Conservation (phyloP, 192 early-diverging fungal species). For the Glomus cerebriforme region DNA sequence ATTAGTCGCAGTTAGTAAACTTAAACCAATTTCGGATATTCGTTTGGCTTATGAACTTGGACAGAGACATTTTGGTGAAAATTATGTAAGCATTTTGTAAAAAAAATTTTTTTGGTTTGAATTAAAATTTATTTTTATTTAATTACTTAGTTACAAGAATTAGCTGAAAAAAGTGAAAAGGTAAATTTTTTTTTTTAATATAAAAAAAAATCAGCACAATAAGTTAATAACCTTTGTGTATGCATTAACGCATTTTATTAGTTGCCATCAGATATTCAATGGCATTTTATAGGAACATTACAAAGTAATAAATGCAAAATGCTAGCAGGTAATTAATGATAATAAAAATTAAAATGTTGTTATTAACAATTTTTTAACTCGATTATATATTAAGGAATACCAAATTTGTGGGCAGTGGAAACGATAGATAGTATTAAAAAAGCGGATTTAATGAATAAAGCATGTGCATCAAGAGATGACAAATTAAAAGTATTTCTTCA, state of each 20-base stretch:
- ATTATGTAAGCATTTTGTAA: slow-evolving; percentile 66
- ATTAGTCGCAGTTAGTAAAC: slow-evolving; percentile 94
- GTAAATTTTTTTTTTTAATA: slow-evolving; percentile 41
- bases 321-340: slow-evolving; percentile 59
- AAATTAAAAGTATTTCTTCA: slow-evolving; percentile 87
- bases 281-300: slow-evolving; percentile 97
- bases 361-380: background rate
- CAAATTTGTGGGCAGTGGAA: slow-evolving; percentile 91
- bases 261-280: slow-evolving; percentile 87
- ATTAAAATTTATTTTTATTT: background rate
- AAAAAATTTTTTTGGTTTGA: slow-evolving; percentile 37
- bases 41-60: slow-evolving; percentile 74
- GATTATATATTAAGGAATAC: slow-evolving; percentile 51
- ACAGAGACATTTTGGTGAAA: slow-evolving; percentile 97
- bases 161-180: slow-evolving; percentile 81
- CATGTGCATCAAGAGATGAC: slow-evolving; percentile 55
- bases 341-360: background rate
- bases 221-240: slow-evolving; percentile 3
- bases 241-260: no score
- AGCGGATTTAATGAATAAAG: slow-evolving; percentile 80
- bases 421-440: slow-evolving; percentile 87
- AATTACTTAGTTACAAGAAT: slow-evolving; percentile 80
- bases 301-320: slow-evolving; percentile 97
- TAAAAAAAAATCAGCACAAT: background rate
- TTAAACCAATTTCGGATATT: slow-evolving; percentile 84